Percentiles rank a stretch among this genome's conserved stretches.
Evolutionary conservation across 2,329 filamentous ascomycete genomes (phyloP).

Genomic region (Phialophora verrucosa): DNA sequence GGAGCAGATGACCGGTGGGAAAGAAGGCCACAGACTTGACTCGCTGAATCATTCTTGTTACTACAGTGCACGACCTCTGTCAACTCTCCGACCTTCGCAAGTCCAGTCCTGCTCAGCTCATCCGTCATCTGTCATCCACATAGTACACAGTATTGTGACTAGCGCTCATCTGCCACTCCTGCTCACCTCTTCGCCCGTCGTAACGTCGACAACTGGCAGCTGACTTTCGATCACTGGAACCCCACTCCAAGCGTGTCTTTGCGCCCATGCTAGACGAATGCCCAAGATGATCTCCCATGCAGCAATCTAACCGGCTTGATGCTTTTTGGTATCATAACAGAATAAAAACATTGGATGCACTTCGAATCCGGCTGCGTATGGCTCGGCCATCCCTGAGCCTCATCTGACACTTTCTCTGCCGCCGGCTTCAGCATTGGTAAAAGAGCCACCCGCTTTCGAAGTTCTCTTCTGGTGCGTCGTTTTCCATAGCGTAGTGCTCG

Average conservation of each 20-base stretch:
- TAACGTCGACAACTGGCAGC: not conserved
- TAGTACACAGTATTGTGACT: not conserved
- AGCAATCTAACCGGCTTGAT: conserved; percentile 6
- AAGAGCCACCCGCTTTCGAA: conserved; percentile 36
- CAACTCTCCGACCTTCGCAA: not conserved
- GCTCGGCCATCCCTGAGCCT: conserved; percentile 11
- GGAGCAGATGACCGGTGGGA: not conserved
- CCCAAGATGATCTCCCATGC: conserved; percentile 21
- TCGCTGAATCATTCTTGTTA: not conserved
- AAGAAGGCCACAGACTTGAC: not conserved
- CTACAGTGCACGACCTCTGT: not conserved
- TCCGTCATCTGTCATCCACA: not conserved
- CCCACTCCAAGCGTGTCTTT: not conserved
- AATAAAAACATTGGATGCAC: conserved; percentile 30
- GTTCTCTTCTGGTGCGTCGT: conserved; percentile 20
- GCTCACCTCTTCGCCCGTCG: not conserved
- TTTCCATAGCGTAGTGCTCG: conserved; percentile 39
- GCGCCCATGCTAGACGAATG: conserved; percentile 8
- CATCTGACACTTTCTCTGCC: not conserved
- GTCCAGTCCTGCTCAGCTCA: conserved; percentile 1
- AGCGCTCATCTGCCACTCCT: conserved; percentile 1
- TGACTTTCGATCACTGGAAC: not conserved
- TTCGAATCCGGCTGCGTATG: conserved; percentile 9
- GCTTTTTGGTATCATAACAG: conserved; percentile 38
- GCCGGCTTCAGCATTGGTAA: conserved; percentile 32